A percentile compares a stretch with the other conserved stretches of the same genome.
Conservation (phyloP, 2,329 filamentous ascomycete genomes). For the Ophiostoma quercus region DNA sequence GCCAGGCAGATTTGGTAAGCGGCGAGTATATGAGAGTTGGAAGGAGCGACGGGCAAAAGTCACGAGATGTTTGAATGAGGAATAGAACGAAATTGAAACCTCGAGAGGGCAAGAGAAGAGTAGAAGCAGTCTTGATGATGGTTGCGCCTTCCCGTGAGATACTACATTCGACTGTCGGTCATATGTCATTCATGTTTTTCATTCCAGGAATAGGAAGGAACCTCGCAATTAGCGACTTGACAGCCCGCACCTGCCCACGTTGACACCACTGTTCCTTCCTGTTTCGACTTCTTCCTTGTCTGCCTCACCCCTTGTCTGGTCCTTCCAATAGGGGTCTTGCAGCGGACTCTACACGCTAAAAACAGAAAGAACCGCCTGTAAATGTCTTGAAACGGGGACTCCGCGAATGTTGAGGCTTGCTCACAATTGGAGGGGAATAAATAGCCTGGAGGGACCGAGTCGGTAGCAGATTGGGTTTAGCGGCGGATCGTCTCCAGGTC, state of each 20-base stretch:
- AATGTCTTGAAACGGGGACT: constrained; percentile 3
- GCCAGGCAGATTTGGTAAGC: neutral
- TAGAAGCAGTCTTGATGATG: neutral
- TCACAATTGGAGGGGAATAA: neutral
- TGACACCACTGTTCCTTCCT: neutral
- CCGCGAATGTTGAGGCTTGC: constrained; percentile 8
- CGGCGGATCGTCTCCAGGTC: constrained; percentile 23
- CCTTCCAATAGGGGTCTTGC: neutral
- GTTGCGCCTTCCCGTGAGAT: neutral
- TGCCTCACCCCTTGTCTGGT: neutral
- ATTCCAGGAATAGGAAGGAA: neutral
- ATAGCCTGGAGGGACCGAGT: constrained; percentile 24
- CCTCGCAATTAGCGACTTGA: neutral
- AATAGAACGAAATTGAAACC: neutral
- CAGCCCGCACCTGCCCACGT: constrained; percentile 5
- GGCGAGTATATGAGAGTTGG: neutral
- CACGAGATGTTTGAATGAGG: neutral
- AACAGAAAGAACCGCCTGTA: neutral
- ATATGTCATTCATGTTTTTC: neutral
- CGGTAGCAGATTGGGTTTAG: constrained; percentile 38
- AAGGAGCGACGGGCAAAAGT: neutral
- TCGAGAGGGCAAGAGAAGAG: neutral
- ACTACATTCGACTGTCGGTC: neutral
- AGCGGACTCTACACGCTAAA: neutral
- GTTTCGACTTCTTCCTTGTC: neutral